phyloP scores from a whole-genome alignment of 495 filamentous ascomycete species.

The Trichocladium uniseriatum region DNA sequence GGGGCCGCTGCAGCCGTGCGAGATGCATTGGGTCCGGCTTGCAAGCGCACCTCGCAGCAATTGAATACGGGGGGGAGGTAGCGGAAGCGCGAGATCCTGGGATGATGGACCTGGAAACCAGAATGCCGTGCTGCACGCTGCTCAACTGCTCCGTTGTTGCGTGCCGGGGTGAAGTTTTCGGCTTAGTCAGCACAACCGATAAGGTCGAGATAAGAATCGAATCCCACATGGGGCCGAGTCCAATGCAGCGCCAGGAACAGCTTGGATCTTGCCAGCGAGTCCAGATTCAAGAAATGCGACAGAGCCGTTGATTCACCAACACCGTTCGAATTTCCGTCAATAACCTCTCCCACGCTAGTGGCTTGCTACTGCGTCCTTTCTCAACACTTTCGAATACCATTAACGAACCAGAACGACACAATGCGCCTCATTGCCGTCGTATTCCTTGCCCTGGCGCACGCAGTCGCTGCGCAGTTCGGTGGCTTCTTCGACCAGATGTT shows the following conservation, averaged over 20 bases:
- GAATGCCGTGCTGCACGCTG: neutral
- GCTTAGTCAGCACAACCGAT: constrained; percentile 35
- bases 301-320: no score
- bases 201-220: constrained; percentile 30
- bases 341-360: no score
- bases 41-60: constrained; percentile 15
- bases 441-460: constrained; percentile 23
- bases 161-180: constrained; percentile 25
- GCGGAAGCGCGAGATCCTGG: constrained; percentile 2
- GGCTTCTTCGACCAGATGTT: constrained; percentile 80
- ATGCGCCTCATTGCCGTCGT: constrained; percentile 29
- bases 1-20: constrained; percentile 43
- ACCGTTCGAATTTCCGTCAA: no score
- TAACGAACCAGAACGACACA: neutral
- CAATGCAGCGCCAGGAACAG: no score
- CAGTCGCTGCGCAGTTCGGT: constrained; percentile 58
- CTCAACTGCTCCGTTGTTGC: neutral
- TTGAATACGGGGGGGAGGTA: neutral
- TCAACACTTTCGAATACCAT: neutral
- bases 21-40: constrained; percentile 36
- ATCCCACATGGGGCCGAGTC: no score
- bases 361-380: no score
- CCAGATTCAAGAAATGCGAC: no score
- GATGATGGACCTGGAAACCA: neutral
- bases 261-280: neutral